Evolutionary conservation across 2,329 filamentous ascomycete genomes (phyloP).

Genomic region (Botrytis squamosa): DNA sequence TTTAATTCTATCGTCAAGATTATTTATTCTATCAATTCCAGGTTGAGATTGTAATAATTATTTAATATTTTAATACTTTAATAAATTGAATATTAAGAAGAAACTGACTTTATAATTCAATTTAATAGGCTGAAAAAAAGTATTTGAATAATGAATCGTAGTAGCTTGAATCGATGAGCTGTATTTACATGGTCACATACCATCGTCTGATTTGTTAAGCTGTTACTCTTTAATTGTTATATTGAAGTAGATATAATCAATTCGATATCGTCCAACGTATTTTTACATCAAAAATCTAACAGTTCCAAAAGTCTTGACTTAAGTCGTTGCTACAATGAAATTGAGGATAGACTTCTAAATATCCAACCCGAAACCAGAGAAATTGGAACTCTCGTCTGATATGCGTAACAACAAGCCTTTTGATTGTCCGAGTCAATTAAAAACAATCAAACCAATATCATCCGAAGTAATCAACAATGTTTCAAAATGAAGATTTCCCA

Average conservation of each 20-base stretch:
- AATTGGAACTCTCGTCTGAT: neutral
- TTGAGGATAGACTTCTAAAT: neutral
- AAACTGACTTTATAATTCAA: neutral
- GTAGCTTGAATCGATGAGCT: too few relatives aligned
- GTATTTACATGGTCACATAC: too few relatives aligned
- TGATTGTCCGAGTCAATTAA: rapidly evolving
- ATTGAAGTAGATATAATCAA: too few relatives aligned
- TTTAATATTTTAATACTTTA: neutral
- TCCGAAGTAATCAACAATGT: neutral
- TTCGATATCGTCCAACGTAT: neutral
- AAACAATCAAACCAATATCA: neutral
- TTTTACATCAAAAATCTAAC: neutral
- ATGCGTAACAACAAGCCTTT: rapidly evolving
- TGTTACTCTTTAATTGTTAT: rapidly evolving
- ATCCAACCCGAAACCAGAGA: rapidly evolving
- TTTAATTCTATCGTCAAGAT: too few relatives aligned
- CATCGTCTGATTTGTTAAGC: too few relatives aligned
- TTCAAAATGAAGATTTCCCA: neutral
- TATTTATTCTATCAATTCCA: too few relatives aligned
- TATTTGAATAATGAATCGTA: neutral
- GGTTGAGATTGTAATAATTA: too few relatives aligned
- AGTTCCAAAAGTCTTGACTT: neutral
- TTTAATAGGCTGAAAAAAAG: neutral
- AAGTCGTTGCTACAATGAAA: neutral
- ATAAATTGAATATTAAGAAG: rapidly evolving